Evolutionary conservation across 2,329 filamentous ascomycete genomes (phyloP).

Genomic region (Cladosporium sp.): DNA sequence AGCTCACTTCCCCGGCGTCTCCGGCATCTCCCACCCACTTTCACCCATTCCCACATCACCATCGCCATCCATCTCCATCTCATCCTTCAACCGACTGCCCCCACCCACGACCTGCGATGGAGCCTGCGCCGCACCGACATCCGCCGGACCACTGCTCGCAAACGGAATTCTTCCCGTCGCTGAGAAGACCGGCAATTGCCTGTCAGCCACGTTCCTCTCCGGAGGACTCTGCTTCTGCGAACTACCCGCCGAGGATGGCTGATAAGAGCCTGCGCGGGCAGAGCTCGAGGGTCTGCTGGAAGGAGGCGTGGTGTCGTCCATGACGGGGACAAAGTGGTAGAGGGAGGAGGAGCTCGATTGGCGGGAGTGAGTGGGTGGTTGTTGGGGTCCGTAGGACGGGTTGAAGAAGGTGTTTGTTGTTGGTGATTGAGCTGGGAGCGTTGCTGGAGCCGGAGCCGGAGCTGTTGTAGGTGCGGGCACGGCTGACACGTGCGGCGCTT

Average conservation of each 20-base stretch:
- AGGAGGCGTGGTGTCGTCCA: slow-evolving; percentile 2
- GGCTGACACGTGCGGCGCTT: background rate
- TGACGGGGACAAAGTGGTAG: slow-evolving; percentile 22
- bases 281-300: background rate
- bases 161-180: slow-evolving; percentile 38
- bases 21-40: slow-evolving; percentile 45
- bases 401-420: background rate
- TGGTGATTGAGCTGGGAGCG: background rate
- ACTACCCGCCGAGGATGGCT: background rate
- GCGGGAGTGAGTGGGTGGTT: slow-evolving; percentile 12
- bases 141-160: slow-evolving; percentile 19
- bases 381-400: background rate
- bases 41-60: background rate
- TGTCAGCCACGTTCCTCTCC: slow-evolving; percentile 5
- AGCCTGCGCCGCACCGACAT: background rate
- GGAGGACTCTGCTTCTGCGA: background rate
- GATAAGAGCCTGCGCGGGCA: background rate
- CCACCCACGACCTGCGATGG: background rate
- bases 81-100: background rate
- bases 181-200: slow-evolving; percentile 30
- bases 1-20: slow-evolving; percentile 39
- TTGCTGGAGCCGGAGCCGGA: background rate
- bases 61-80: background rate
- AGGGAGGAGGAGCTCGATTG: slow-evolving; percentile 16
- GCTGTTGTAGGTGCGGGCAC: background rate